Percentiles rank a stretch among this genome's conserved stretches.
These are phyloP conservation scores for Hyaloperonospora brassicae DNA, from an alignment of 352 stramenopile species.

Conservation along the genomic window DNA sequence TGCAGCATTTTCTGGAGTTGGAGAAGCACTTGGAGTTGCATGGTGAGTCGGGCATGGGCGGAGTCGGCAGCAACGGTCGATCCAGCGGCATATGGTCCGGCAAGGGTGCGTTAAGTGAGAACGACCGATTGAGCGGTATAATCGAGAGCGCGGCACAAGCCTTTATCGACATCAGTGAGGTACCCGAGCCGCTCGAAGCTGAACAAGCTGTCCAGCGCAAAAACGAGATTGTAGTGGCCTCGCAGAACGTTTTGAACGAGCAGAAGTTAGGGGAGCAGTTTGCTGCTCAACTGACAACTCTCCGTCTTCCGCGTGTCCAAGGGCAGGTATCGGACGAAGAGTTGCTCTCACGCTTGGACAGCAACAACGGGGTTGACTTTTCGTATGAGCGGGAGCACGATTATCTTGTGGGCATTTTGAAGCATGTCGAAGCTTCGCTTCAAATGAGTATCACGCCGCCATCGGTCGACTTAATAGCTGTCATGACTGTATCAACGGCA, in stretches of 20 bases:
- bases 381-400: slow-evolving; percentile 58
- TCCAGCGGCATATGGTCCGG: slow-evolving; percentile 39
- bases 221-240: slow-evolving; percentile 60
- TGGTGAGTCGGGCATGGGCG: slow-evolving; percentile 33
- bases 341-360: slow-evolving; percentile 43
- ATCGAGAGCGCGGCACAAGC: slow-evolving; percentile 67
- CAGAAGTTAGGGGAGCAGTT: slow-evolving; percentile 51
- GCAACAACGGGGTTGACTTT: slow-evolving; percentile 29
- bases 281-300: slow-evolving; percentile 33
- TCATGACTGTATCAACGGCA: slow-evolving; percentile 47
- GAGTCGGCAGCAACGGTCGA: slow-evolving; percentile 35
- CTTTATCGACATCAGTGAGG: slow-evolving; percentile 79
- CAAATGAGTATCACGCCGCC: slow-evolving; percentile 42
- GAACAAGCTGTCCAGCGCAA: slow-evolving; percentile 71
- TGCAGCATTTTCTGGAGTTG: slow-evolving; percentile 74
- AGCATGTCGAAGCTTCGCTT: slow-evolving; percentile 39
- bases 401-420: slow-evolving; percentile 38
- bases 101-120: slow-evolving; percentile 61
- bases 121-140: slow-evolving; percentile 69
- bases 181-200: slow-evolving; percentile 67
- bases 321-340: slow-evolving; percentile 31
- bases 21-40: slow-evolving; percentile 72
- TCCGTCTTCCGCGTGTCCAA: slow-evolving; percentile 31
- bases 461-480: slow-evolving; percentile 49
- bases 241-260: slow-evolving; percentile 42